phyloP scores from a whole-genome alignment of 2,329 filamentous ascomycete genomes.

The Conoideocrella luteorostrata region DNA sequence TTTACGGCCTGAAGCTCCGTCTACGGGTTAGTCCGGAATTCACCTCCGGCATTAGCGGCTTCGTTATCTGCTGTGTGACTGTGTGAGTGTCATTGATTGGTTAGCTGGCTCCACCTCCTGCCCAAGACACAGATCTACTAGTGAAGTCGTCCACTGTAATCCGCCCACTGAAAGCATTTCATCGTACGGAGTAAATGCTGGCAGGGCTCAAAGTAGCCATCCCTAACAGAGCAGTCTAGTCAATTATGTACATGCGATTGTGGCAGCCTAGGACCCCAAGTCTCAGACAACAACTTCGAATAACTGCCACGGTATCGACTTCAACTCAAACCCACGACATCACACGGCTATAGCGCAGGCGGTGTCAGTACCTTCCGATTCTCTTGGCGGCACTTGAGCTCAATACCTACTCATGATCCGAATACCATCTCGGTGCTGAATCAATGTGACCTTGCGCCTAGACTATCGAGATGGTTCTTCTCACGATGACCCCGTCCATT shows the following conservation, averaged over 20 bases:
- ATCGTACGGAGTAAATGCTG: background rate
- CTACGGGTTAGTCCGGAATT: slow-evolving; percentile 9
- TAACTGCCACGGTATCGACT: no score
- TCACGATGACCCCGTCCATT: slow-evolving; percentile 67
- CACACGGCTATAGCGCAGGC: no score
- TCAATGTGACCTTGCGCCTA: background rate
- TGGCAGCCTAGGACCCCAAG: no score
- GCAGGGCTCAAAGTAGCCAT: no score
- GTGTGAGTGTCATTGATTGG: background rate
- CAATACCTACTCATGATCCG: no score
- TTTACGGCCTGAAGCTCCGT: background rate
- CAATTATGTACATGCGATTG: no score
- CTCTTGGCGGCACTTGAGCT: no score
- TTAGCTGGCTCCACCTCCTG: no score
- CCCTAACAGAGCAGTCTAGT: no score
- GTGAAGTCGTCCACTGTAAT: background rate
- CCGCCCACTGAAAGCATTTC: background rate
- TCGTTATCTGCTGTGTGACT: background rate
- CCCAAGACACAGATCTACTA: background rate
- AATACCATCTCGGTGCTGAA: background rate
- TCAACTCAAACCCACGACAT: background rate
- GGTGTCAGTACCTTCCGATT: no score
- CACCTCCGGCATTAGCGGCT: slow-evolving; percentile 3
- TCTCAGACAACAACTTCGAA: no score
- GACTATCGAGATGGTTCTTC: slow-evolving; percentile 56